Evolutionary conservation across 805 yeast species (phyloP).

Genomic region (Candida pseudofarinosa): DNA sequence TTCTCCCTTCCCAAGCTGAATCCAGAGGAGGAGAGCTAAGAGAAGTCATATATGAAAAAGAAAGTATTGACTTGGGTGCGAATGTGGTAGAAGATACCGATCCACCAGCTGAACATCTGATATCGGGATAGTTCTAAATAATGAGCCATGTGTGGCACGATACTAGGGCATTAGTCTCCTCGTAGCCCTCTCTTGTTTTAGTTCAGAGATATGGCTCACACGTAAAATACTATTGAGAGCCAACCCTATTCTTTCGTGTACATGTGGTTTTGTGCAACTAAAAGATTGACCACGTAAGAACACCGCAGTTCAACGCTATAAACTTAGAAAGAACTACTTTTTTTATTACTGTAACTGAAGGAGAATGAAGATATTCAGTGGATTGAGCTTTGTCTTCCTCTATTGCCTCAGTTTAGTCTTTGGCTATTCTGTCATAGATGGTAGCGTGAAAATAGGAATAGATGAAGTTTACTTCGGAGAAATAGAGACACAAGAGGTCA

Average conservation of each 20-base stretch:
- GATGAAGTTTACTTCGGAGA: conserved; percentile 25
- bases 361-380: conserved; percentile 15
- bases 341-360: background rate
- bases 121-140: background rate
- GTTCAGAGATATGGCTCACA: no score
- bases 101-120: background rate
- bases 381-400: conserved; percentile 10
- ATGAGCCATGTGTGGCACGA: no score
- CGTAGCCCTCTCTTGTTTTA: no score
- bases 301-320: background rate
- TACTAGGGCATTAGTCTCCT: no score
- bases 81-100: conserved; percentile 1
- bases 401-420: conserved; percentile 17
- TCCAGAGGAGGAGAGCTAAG: background rate
- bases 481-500: conserved; percentile 25
- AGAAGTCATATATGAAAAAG: conserved; percentile 2
- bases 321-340: background rate
- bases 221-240: no score
- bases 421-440: conserved; percentile 28
- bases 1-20: background rate
- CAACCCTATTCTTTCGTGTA: no score
- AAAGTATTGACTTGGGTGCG: conserved; percentile 1
- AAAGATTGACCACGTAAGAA: conserved; percentile 11
- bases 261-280: background rate
- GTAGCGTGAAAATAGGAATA: conserved; percentile 24